Evolutionary conservation across 2,329 filamentous ascomycete genomes (phyloP).

Genomic region (Orbilia javanica): DNA sequence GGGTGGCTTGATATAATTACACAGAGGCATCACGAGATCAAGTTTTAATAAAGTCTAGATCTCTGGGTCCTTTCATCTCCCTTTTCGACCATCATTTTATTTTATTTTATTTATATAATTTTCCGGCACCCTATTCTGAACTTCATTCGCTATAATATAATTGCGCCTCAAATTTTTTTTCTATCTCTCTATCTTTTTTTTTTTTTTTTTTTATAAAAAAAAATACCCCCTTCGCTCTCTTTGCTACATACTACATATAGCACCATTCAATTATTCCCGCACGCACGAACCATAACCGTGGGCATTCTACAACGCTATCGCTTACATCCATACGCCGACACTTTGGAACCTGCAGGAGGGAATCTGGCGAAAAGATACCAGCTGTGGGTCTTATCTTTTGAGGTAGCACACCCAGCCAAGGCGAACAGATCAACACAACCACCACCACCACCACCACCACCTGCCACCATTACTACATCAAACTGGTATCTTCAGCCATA

Average conservation of each 20-base stretch:
- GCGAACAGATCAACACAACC: constrained; percentile 42
- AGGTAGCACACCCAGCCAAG: constrained; percentile 31
- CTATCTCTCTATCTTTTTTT: no score
- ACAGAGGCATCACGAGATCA: constrained; percentile 54
- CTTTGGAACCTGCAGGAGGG: constrained; percentile 31
- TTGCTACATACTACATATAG: background rate
- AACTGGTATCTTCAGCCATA: constrained; percentile 21
- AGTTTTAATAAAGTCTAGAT: constrained; percentile 14
- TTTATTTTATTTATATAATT: constrained; percentile 13
- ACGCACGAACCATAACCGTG: constrained; percentile 1
- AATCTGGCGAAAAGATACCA: constrained; percentile 14
- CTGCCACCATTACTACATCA: constrained; percentile 39
- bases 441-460: background rate
- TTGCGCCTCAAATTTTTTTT: background rate
- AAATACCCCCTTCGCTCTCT: background rate
- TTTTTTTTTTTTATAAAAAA: no score
- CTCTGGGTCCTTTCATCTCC: constrained; percentile 15
- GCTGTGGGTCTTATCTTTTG: constrained; percentile 53
- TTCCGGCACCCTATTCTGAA: background rate
- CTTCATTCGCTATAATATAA: background rate
- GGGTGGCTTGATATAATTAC: constrained; percentile 46
- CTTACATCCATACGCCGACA: background rate
- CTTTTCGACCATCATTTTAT: no score
- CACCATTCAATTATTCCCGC: background rate
- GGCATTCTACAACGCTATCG: background rate